Base-by-base conservation (phyloP, 2,329 filamentous ascomycete species). In the Trichoderma sp. region DNA sequence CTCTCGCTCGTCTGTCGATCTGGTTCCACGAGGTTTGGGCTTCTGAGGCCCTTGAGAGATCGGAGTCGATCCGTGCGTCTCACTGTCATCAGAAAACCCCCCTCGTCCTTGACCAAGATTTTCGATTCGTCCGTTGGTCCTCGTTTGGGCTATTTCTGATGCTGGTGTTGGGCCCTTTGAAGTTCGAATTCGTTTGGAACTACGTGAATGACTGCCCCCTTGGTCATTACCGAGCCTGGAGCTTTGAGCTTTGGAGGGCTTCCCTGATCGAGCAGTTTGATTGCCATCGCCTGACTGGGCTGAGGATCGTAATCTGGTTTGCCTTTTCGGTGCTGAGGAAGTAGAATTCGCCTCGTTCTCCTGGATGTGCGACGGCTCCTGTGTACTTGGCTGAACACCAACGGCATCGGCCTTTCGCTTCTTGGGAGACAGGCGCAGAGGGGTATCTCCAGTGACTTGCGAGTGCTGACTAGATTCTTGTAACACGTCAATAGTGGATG, bases 361-460 rank as follows among this genome's bases (percentile, higher is more conserved):
- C 24, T 45, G 59, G 44, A 30, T 45, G n/a, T 17, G 12, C 15
- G 47, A 30, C 19, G 34, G 21, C 15, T 24, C 34, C 55, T 39
- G 50, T 21, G 26, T 47, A 34, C 30, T 43, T 34, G 30, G 19
- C 12, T 44, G 57, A 19, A 6, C 15, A 26, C 47, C 50, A 12
- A 39, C 54, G 19, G 7, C 15, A 39, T 55, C 50, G 19, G 50
- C 59, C 15, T 54, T 63, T 17, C 59, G 21, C 28, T 63, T 55
- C 30, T 14, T 47, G n/a, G 48, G 50, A 12, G 59, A 47, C n/a
- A 51, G 24, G 26, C 47, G 50, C 17, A 63, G n/a, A 39, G 59
- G 41, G 19, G 55, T 9, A 30, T 55, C 41, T 34, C 54, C 48
- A 39, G 19, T 59, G 44, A 47, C 44, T 47, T 34, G n/a, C 14